Conservation (phyloP, 2,329 filamentous ascomycete genomes). For the Alternaria tenuissima region DNA sequence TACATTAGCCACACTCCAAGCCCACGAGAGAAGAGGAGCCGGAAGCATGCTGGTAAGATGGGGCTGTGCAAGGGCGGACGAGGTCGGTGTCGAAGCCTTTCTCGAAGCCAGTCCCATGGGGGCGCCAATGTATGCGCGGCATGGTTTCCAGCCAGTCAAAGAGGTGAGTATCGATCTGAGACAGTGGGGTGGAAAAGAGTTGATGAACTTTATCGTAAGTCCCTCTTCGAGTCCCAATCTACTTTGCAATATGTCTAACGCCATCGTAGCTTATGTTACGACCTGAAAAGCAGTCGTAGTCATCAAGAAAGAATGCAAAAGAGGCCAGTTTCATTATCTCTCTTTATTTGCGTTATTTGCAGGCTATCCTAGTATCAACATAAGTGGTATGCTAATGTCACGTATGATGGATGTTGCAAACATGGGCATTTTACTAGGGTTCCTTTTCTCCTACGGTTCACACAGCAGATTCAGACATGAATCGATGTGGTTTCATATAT, state of each 20-base stretch:
- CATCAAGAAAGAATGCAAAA: not conserved
- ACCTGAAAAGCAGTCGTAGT: slow-evolving; percentile 2
- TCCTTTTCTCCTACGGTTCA: too few relatives aligned
- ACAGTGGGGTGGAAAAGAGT: slow-evolving; percentile 37
- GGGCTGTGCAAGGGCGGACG: slow-evolving; percentile 44
- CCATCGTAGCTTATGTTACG: slow-evolving; percentile 8
- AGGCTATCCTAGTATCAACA: not conserved
- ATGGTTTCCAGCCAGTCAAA: slow-evolving; percentile 41
- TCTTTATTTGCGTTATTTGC: not conserved
- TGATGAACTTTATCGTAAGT: slow-evolving; percentile 44
- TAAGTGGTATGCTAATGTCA: too few relatives aligned
- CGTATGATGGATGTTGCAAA: too few relatives aligned
- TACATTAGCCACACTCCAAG: slow-evolving; percentile 41
- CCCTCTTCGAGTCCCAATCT: not conserved
- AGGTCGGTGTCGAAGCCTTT: slow-evolving; percentile 41
- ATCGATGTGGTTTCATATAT: too few relatives aligned
- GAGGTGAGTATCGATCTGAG: slow-evolving; percentile 42
- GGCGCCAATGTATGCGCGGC: slow-evolving; percentile 43
- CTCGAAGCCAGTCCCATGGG: slow-evolving; percentile 47
- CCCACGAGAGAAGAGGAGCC: slow-evolving; percentile 44
- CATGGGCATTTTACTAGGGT: too few relatives aligned
- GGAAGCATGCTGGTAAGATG: slow-evolving; percentile 44
- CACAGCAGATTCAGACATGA: too few relatives aligned
- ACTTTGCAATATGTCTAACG: not conserved
- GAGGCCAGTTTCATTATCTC: not conserved